phyloP scores from a whole-genome alignment of 352 stramenopile genomes.

The Phytophthora brassicae region DNA sequence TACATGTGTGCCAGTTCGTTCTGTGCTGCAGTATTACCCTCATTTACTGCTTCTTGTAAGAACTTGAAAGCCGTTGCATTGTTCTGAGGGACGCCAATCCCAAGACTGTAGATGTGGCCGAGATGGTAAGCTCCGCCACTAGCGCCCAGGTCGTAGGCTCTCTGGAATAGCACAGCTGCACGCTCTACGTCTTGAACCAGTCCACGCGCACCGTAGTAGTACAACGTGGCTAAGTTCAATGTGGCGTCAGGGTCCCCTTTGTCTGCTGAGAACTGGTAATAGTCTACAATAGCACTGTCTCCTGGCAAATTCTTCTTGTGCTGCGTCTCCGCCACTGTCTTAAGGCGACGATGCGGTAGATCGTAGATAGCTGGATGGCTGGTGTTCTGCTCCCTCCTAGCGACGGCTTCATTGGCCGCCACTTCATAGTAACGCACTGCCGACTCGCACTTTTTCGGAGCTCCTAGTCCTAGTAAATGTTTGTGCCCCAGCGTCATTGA shows the following conservation, averaged over 20 bases:
- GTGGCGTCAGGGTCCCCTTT: conserved; percentile 86
- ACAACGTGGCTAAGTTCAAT: conserved; percentile 83
- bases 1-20: conserved; percentile 87
- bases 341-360: conserved; percentile 69
- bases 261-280: conserved; percentile 89
- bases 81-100: conserved; percentile 71
- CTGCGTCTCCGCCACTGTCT: conserved; percentile 69
- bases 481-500: conserved; percentile 80
- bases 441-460: conserved; percentile 81
- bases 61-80: conserved; percentile 73
- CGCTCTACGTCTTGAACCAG: conserved; percentile 70
- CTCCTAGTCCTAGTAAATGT: conserved; percentile 71
- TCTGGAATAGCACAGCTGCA: conserved; percentile 66
- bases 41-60: conserved; percentile 73
- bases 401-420: conserved; percentile 77
- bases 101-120: conserved; percentile 80
- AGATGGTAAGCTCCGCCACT: conserved; percentile 69
- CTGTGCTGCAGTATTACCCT: conserved; percentile 72
- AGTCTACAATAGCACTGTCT: conserved; percentile 84
- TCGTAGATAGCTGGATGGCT: conserved; percentile 72
- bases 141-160: conserved; percentile 76
- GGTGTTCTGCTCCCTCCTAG: conserved; percentile 56
- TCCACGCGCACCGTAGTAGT: conserved; percentile 79
- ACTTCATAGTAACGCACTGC: conserved; percentile 89
- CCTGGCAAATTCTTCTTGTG: conserved; percentile 82